Evolutionary conservation across 345 rosid genomes (phyloP), one percentile per base, ranked within the genome.

Genomic region (Eucalyptus tenuipes): DNA sequence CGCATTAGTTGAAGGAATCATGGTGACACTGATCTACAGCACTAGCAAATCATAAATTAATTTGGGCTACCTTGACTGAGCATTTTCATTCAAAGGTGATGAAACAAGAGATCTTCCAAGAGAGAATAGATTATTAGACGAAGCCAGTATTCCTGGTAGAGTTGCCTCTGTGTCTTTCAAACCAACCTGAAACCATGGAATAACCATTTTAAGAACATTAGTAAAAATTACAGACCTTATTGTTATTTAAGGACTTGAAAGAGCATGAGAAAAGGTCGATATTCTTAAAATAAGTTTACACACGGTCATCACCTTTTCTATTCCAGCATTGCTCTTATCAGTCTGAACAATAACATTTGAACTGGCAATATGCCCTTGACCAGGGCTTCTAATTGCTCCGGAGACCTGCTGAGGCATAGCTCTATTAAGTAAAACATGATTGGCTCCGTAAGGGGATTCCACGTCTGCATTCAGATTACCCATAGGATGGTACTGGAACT

Each of bases 401-500:
- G 89, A 90, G 90, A 92, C 89, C 88, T 91, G 94, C 79, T 89
- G 94, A 50, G 66, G 61, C 29, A 42, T 85, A 53, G 91, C 50
- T 86, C 88, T 92, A 84, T 89, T 55, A 90, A 89, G 93, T 71
- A 93, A 40, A 87, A 84, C 88, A 22, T 59, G 87, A 88, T 92
- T 92, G 86, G 90, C 87, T 89, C 92, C 93, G 86, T 86, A 85
- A 68, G 93, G 91, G 88, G 93, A 89, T 84, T 94, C 95, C 49
- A 90, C 53, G 88, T 92, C 95, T 88, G 87, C 91, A 91, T 93
- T 96, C 88, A 94, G 87, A 94, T 95, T 93, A 75, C 99, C 99
- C 97, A 95, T 96, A 27, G 99, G 99, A 93, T 96, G 99, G 91
- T 94, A 95, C 89, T 96, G 97, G 93, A 97, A 96, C 91, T 92